Conservation (phyloP, 2,329 filamentous ascomycete genomes). For the Parascedosporium putredinis region DNA sequence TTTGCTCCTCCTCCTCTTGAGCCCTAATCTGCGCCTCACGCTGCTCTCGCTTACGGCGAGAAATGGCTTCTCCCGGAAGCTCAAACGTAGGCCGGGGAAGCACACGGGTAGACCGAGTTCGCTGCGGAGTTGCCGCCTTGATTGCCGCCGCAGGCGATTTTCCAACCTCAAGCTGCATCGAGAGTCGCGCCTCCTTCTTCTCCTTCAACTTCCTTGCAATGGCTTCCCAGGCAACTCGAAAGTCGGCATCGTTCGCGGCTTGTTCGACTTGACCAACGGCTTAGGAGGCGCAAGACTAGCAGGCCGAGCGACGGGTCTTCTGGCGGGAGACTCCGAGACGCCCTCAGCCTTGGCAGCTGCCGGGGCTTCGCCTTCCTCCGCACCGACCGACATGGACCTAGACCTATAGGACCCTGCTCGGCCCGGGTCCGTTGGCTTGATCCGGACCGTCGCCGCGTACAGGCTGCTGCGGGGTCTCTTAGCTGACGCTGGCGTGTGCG, state of each 20-base stretch:
- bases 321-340: slow-evolving; percentile 16
- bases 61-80: slow-evolving; percentile 52
- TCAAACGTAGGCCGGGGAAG: slow-evolving; percentile 48
- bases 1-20: slow-evolving; percentile 50
- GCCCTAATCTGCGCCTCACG: slow-evolving; percentile 42
- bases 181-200: slow-evolving; percentile 44
- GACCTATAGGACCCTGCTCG: slow-evolving; percentile 31
- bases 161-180: slow-evolving; percentile 19
- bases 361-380: background rate
- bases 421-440: slow-evolving; percentile 27
- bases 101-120: slow-evolving; percentile 39
- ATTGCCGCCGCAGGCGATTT: slow-evolving; percentile 3
- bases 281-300: slow-evolving; percentile 35
- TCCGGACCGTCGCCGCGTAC: slow-evolving; percentile 28
- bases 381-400: slow-evolving; percentile 18
- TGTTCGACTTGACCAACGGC: slow-evolving; percentile 39
- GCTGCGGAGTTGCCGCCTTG: slow-evolving; percentile 12
- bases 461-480: slow-evolving; percentile 22
- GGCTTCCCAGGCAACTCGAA: slow-evolving; percentile 57
- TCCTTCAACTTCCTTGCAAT: slow-evolving; percentile 47
- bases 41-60: slow-evolving; percentile 43
- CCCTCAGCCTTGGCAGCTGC: slow-evolving; percentile 14
- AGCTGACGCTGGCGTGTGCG: background rate
- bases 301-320: slow-evolving; percentile 21
- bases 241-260: slow-evolving; percentile 40